phyloP scores from a whole-genome alignment of 176 grass and related monocot genomes.

The Hsuehochloa calcarea region DNA sequence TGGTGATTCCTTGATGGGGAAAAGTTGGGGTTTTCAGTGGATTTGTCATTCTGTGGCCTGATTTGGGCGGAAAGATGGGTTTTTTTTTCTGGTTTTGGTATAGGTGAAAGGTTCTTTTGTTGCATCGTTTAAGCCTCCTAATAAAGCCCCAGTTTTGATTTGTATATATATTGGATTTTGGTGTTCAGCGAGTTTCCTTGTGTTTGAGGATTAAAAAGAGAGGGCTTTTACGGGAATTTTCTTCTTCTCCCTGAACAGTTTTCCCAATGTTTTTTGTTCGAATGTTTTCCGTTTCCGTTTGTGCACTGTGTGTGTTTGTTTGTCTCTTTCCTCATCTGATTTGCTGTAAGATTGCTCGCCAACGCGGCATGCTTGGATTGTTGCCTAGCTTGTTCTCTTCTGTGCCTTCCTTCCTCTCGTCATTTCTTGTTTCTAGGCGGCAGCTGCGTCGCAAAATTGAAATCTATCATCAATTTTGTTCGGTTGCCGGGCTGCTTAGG shows the following conservation, averaged over 20 bases:
- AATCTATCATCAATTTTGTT: background rate
- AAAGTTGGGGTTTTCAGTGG: background rate
- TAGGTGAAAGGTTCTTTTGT: background rate
- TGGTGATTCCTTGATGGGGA: background rate
- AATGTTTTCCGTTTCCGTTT: background rate
- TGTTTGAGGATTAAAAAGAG: background rate
- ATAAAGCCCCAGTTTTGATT: background rate
- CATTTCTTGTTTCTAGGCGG: background rate
- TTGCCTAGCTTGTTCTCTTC: background rate
- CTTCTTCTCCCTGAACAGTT: too few relatives aligned
- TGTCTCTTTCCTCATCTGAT: background rate
- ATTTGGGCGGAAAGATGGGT: background rate
- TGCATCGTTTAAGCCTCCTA: background rate
- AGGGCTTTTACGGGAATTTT: background rate
- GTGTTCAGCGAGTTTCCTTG: background rate
- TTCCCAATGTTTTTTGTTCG: too few relatives aligned
- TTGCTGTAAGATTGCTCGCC: background rate
- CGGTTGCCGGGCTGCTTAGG: background rate
- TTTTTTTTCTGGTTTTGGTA: background rate
- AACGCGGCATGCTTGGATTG: slow-evolving; percentile 17
- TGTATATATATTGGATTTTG: background rate
- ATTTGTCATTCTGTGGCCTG: background rate
- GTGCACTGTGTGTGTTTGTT: background rate
- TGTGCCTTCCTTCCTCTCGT: background rate
- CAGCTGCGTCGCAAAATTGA: background rate